Evolutionary conservation across 2,329 filamentous ascomycete species (phyloP), one percentile per base, ranked within the genome.

Genomic region (Onygenales sp.): DNA sequence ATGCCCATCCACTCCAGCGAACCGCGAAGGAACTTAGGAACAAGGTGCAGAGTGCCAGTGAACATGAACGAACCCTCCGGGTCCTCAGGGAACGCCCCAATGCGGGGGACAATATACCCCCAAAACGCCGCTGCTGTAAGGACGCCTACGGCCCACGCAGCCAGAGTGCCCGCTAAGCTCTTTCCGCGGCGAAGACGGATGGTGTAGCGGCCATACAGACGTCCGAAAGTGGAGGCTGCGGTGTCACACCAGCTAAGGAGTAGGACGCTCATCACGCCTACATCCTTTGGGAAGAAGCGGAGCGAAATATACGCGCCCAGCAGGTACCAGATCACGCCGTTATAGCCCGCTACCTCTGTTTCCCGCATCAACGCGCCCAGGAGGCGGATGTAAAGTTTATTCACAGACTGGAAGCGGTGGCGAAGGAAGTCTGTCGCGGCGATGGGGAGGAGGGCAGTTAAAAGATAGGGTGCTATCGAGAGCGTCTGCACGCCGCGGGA

Each of bases 231-330:
- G 66, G 87, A 93, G 49, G 93, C 93, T 37, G 93, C 93, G 1
- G 93, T 97, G 69, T 98, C 93, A 71, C 93, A 98, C 93, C 93
- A 98, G 65, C 88, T 94, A 27, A 98, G 81, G 42, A 98, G 80
- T 63, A 98, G 76, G 43, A 97, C 86, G 56, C 87, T 85, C 76
- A 97, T 86, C 48, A 95, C 86, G 6, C 86, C 90, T 27, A 98
- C 81, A 63, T 98, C 93, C 73, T 97, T 98, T 58, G 91, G 89
- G 68, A 94, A 89, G 68, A 88, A 89, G 60, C 82, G 82, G 59
- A 97, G 81, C 13, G 92, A 89, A 34, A 84, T 78, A 83, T 90
- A 96, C 32, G 90, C 85, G 53, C 93, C 93, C 6, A 96, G 80
- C 8, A 98, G 82, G 71, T 97, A 98, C 77, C 88, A 96, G 60